These are phyloP conservation scores for Brassica hybrid DNA, from an alignment of 441 rosid genomes.

Conservation along the genomic window DNA sequence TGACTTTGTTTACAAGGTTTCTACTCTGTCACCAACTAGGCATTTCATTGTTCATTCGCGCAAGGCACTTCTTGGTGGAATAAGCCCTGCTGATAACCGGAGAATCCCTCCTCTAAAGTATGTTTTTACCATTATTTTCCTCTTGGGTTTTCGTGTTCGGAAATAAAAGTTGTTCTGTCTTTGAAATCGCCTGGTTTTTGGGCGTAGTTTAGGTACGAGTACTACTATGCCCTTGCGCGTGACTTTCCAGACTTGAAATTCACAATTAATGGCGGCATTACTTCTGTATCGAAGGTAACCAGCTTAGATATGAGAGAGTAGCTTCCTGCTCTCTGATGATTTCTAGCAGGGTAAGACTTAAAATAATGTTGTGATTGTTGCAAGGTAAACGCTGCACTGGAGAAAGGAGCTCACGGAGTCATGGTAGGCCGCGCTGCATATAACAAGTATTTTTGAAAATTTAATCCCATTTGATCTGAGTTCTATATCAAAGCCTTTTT, in stretches of 20 bases:
- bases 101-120: slow-evolving; percentile 96
- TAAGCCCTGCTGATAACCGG: slow-evolving; percentile 96
- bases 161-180: neutral
- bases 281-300: slow-evolving; percentile 76
- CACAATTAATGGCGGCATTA: slow-evolving; percentile 96
- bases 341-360: slow-evolving; percentile 16
- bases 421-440: slow-evolving; percentile 99
- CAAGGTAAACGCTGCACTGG: slow-evolving; percentile 85
- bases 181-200: slow-evolving; percentile 9
- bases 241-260: slow-evolving; percentile 91
- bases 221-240: slow-evolving; percentile 88
- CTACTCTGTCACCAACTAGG: slow-evolving; percentile 85
- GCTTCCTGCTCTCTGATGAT: slow-evolving; percentile 15
- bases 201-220: slow-evolving; percentile 79
- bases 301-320: slow-evolving; percentile 25
- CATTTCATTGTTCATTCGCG: slow-evolving; percentile 97
- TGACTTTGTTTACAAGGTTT: slow-evolving; percentile 91
- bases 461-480: slow-evolving; percentile 20
- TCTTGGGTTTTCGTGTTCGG: too few species aligned
- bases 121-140: slow-evolving; percentile 27
- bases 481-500: slow-evolving; percentile 18
- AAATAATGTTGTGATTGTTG: slow-evolving; percentile 35
- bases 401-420: slow-evolving; percentile 92
- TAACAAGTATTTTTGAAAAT: slow-evolving; percentile 64
- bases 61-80: slow-evolving; percentile 93